Evolutionary conservation across 1,139 yeast genomes (phyloP).

Genomic region (Blastobotrys buckinghamii): DNA sequence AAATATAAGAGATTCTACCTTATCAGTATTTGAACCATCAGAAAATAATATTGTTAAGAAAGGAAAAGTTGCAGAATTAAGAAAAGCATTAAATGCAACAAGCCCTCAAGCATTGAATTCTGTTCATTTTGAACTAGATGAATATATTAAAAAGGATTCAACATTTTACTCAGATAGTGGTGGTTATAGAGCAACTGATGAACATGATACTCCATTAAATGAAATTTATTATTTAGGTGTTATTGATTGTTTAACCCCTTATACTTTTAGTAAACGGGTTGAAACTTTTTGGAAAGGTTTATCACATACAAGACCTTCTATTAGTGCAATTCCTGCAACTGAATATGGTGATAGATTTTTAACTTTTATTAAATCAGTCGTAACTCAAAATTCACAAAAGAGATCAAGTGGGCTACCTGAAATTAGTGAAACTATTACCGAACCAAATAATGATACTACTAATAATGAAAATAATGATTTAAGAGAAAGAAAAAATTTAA

Average conservation of each 20-base stretch:
- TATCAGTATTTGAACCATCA: slow-evolving; percentile 35
- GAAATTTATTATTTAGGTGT: slow-evolving; percentile 87
- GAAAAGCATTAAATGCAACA: slow-evolving; percentile 34
- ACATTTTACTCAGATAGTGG: slow-evolving; percentile 79
- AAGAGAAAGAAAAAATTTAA: no score
- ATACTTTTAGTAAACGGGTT: slow-evolving; percentile 64
- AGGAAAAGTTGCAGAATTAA: slow-evolving; percentile 32
- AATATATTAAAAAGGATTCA: slow-evolving; percentile 31
- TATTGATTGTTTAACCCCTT: slow-evolving; percentile 88
- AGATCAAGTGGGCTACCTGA: background rate
- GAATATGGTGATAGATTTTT: slow-evolving; percentile 89
- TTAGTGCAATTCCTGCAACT: slow-evolving; percentile 83
- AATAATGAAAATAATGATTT: background rate
- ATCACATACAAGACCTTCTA: slow-evolving; percentile 58
- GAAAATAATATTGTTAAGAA: slow-evolving; percentile 16
- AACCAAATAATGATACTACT: background rate
- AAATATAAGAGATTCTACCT: slow-evolving; percentile 34
- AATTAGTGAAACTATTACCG: background rate
- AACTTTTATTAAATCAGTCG: slow-evolving; percentile 49
- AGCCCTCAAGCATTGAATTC: slow-evolving; percentile 35
- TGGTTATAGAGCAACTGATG: slow-evolving; percentile 75
- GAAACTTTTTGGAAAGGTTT: slow-evolving; percentile 86
- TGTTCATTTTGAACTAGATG: slow-evolving; percentile 30
- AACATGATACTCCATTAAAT: slow-evolving; percentile 52
- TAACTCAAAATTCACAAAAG: slow-evolving; percentile 11